A percentile compares a stretch with the other conserved stretches of the same genome.
phyloP scores from a whole-genome alignment of 1,139 yeast genomes.

The Hanseniaspora sp. region DNA sequence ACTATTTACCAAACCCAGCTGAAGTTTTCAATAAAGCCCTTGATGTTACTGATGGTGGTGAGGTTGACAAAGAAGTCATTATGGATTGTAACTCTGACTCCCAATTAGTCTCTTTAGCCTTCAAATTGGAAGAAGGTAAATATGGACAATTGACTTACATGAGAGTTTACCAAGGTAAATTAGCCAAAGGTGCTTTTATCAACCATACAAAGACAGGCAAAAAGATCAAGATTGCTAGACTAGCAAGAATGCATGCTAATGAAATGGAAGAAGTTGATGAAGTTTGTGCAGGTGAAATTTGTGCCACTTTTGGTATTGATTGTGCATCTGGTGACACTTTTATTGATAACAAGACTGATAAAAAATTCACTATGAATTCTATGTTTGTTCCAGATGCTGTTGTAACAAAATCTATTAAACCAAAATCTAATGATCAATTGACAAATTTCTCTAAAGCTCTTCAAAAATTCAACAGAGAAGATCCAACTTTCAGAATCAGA shows the following conservation, averaged over 20 bases:
- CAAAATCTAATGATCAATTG: conserved; percentile 77
- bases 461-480: conserved; percentile 95
- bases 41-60: conserved; percentile 43
- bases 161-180: conserved; percentile 91
- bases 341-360: conserved; percentile 61
- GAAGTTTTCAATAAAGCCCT: conserved; percentile 84
- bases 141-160: conserved; percentile 95
- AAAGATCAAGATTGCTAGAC: conserved; percentile 84
- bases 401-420: conserved; percentile 79
- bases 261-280: conserved; percentile 97
- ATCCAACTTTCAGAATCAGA: conserved; percentile 91
- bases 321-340: conserved; percentile 99
- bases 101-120: conserved; percentile 92
- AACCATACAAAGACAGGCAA: conserved; percentile 86
- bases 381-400: conserved; percentile 99
- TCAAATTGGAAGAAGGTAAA: conserved; percentile 95
- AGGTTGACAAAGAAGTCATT: conserved; percentile 58
- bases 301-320: conserved; percentile 98
- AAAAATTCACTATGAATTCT: conserved; percentile 72
- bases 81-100: conserved; percentile 61
- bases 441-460: conserved; percentile 89
- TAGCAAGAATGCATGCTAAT: conserved; percentile 96
- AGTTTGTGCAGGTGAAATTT: conserved; percentile 95
- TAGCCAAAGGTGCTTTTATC: conserved; percentile 82
- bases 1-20: conserved; percentile 88